These are phyloP conservation scores for Pistacia atlantica DNA, from an alignment of 345 rosid species.

Conservation along the genomic window DNA sequence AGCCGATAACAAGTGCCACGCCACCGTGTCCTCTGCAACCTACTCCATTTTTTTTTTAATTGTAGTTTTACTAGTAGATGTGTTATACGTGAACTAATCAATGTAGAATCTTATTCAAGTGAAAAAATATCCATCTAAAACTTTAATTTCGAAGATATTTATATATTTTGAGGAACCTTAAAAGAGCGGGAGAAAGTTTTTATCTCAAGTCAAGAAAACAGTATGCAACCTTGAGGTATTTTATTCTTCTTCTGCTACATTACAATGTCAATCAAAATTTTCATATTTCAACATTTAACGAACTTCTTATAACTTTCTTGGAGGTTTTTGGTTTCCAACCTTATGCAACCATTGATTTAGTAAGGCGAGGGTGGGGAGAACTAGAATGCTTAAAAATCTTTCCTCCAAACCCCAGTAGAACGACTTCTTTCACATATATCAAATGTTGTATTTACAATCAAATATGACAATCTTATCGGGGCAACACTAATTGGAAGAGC, in stretches of 20 bases:
- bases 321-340: slow-evolving; percentile 48
- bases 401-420: slow-evolving; percentile 47
- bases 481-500: slow-evolving; percentile 80
- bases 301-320: not conserved
- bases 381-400: slow-evolving; percentile 38
- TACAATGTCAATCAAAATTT: not conserved
- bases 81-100: too few species aligned
- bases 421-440: slow-evolving; percentile 60
- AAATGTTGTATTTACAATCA: slow-evolving; percentile 56
- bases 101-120: too few species aligned
- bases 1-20: too few species aligned
- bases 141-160: too few species aligned
- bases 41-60: too few species aligned
- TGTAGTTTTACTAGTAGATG: too few species aligned
- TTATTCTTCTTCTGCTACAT: not conserved
- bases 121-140: too few species aligned
- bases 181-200: slow-evolving; percentile 35
- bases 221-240: slow-evolving; percentile 1
- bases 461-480: slow-evolving; percentile 51
- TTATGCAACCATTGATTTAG: slow-evolving; percentile 74
- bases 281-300: not conserved
- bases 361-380: slow-evolving; percentile 72
- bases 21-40: too few species aligned
- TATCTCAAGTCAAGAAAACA: slow-evolving; percentile 42
- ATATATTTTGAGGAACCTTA: not conserved